Conservation (phyloP, 441 rosid species). For the Corymbia calophylla region DNA sequence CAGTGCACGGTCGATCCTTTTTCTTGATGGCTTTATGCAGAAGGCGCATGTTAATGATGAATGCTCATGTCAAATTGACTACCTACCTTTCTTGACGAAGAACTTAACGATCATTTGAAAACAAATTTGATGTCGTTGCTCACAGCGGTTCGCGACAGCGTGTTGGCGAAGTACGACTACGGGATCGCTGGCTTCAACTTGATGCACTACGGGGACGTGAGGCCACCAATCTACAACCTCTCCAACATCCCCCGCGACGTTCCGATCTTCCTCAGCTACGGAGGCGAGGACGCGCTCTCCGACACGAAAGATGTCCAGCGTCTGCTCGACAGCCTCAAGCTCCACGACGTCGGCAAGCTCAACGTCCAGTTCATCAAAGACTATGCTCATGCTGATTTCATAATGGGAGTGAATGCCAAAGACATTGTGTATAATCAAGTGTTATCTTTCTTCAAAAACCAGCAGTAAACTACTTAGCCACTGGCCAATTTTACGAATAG, state of each 20-base stretch:
- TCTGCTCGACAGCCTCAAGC: conserved; percentile 56
- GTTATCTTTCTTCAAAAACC: conserved; percentile 47
- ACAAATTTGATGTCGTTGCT: not conserved
- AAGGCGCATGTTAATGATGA: not conserved
- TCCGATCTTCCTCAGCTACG: conserved; percentile 72
- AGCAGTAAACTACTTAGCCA: not conserved
- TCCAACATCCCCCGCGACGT: conserved; percentile 62
- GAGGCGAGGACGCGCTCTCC: conserved; percentile 64
- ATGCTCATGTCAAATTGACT: not conserved
- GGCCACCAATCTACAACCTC: conserved; percentile 66
- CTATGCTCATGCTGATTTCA: conserved; percentile 88
- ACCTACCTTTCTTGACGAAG: not conserved
- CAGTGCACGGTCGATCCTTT: not conserved
- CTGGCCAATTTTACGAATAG: not conserved
- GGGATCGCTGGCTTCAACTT: conserved; percentile 34
- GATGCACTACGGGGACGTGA: conserved; percentile 48
- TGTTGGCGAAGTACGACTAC: conserved; percentile 64
- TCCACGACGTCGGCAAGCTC: conserved; percentile 58
- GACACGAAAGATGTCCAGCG: conserved; percentile 52
- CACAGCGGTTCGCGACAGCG: conserved; percentile 61
- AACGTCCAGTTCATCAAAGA: conserved; percentile 46
- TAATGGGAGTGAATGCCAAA: conserved; percentile 76
- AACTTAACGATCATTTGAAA: not conserved
- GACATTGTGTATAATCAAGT: conserved; percentile 65
- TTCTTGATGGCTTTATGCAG: not conserved